Percentiles rank a stretch among this genome's conserved stretches.
These are phyloP conservation scores for Boeremia lycopersici DNA, from an alignment of 2,329 filamentous ascomycete species.

Conservation along the genomic window DNA sequence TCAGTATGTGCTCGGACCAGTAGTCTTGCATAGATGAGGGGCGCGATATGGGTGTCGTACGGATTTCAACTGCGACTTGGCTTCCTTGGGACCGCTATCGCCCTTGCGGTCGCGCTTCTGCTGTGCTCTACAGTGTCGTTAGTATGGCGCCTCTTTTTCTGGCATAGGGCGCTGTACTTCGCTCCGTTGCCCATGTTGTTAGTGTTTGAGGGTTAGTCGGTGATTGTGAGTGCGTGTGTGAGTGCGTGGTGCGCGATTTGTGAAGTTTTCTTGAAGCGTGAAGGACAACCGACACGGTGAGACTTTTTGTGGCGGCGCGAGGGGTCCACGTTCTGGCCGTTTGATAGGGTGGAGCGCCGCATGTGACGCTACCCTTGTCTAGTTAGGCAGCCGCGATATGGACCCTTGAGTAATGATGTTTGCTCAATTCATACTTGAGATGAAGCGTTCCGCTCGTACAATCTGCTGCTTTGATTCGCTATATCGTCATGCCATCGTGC, in stretches of 20 bases:
- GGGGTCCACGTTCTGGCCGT: slow-evolving; percentile 24
- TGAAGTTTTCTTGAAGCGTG: slow-evolving; percentile 13
- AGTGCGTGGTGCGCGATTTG: slow-evolving; percentile 11
- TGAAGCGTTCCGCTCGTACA: slow-evolving; percentile 1
- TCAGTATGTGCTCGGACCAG: not conserved
- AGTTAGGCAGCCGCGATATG: slow-evolving; percentile 23
- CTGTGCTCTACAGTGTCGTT: slow-evolving; percentile 38
- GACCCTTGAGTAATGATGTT: not conserved
- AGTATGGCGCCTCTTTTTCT: slow-evolving; percentile 17
- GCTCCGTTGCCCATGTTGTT: slow-evolving; percentile 47
- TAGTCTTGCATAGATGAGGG: not conserved
- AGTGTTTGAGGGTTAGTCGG: slow-evolving; percentile 24
- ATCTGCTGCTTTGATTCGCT: not conserved
- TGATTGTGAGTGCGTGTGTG: slow-evolving; percentile 14
- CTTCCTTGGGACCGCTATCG: slow-evolving; percentile 39
- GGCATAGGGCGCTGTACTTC: slow-evolving; percentile 32
- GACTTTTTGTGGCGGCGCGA: slow-evolving; percentile 35
- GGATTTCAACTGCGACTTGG: slow-evolving; percentile 46
- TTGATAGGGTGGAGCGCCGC: slow-evolving; percentile 15
- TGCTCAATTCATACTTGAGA: slow-evolving; percentile 1
- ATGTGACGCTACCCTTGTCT: slow-evolving; percentile 14
- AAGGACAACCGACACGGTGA: slow-evolving; percentile 21
- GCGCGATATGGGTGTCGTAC: slow-evolving; percentile 26
- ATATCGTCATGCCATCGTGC: not conserved
- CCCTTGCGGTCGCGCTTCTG: slow-evolving; percentile 48